A percentile compares a stretch with the other conserved stretches of the same genome.
These are phyloP conservation scores for Astragalus glycyphyllos DNA, from an alignment of 306 rosid genomes.

Conservation along the genomic window DNA sequence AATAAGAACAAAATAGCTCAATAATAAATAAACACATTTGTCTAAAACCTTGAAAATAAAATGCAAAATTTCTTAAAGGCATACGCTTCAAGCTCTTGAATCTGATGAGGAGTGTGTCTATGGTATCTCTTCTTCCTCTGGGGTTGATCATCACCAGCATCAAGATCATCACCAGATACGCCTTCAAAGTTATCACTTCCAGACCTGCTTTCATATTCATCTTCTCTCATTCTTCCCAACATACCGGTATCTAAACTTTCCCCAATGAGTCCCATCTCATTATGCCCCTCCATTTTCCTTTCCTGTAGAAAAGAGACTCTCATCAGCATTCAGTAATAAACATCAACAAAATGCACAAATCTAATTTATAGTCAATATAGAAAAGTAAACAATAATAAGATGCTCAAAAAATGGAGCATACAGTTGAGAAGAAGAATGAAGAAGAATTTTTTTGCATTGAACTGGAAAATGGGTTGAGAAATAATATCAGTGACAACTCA, in stretches of 20 bases:
- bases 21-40: slow-evolving; percentile 7
- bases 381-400: slow-evolving; percentile 12
- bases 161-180: slow-evolving; percentile 86
- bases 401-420: slow-evolving; percentile 45
- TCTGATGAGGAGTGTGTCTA: slow-evolving; percentile 90
- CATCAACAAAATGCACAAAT: slow-evolving; percentile 2
- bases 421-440: slow-evolving; percentile 49
- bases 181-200: slow-evolving; percentile 90
- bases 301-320: slow-evolving; percentile 49
- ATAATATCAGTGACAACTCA: slow-evolving; percentile 49
- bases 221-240: slow-evolving; percentile 75
- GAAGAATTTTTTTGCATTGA: slow-evolving; percentile 42
- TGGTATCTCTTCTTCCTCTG: slow-evolving; percentile 86
- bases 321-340: slow-evolving; percentile 40
- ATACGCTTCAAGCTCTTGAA: slow-evolving; percentile 92
- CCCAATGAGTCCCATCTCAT: slow-evolving; percentile 67
- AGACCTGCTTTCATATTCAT: slow-evolving; percentile 88
- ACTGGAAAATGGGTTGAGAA: slow-evolving; percentile 48
- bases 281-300: slow-evolving; percentile 79
- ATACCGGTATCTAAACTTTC: slow-evolving; percentile 69
- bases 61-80: slow-evolving; percentile 20
- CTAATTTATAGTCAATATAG: slow-evolving; percentile 18
- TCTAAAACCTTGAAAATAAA: neutral
- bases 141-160: slow-evolving; percentile 65
- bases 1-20: slow-evolving; percentile 21